A percentile compares a stretch with the other conserved stretches of the same genome.
Evolutionary conservation across 345 rosid species (phyloP).

Genomic region (Rhodomyrtus tomentosa): DNA sequence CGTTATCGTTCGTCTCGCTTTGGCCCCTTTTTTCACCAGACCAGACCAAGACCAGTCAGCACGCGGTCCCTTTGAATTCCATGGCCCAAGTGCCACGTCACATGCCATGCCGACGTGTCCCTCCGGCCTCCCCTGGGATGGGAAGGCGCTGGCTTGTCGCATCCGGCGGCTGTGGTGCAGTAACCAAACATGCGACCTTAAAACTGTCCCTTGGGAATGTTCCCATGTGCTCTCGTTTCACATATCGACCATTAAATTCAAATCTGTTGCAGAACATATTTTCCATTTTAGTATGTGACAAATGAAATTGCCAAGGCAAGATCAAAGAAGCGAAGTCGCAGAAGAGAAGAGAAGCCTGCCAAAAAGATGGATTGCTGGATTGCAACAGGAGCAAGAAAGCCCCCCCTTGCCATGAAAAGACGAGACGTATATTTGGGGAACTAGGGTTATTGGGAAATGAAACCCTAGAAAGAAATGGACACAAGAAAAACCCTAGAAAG

Average conservation of each 20-base stretch:
- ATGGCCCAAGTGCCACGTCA: conserved; percentile 2
- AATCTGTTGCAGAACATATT: neutral
- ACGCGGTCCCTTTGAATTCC: neutral
- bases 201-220: neutral
- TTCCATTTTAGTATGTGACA: neutral
- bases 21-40: neutral
- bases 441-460: neutral
- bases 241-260: neutral
- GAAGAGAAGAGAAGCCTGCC: neutral
- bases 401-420: conserved; percentile 1
- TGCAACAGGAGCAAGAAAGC: conserved; percentile 6
- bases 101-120: neutral
- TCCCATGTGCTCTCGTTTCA: neutral
- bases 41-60: neutral
- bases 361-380: neutral
- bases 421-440: neutral
- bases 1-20: conserved; percentile 4
- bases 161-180: neutral
- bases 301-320: neutral
- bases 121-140: neutral
- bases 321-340: neutral
- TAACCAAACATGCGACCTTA: neutral
- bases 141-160: neutral
- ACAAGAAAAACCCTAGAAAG: neutral
- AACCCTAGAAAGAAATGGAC: neutral